Conservation (phyloP, 371 early-diverging fungal genomes). For the Gilbertella persicaria region DNA sequence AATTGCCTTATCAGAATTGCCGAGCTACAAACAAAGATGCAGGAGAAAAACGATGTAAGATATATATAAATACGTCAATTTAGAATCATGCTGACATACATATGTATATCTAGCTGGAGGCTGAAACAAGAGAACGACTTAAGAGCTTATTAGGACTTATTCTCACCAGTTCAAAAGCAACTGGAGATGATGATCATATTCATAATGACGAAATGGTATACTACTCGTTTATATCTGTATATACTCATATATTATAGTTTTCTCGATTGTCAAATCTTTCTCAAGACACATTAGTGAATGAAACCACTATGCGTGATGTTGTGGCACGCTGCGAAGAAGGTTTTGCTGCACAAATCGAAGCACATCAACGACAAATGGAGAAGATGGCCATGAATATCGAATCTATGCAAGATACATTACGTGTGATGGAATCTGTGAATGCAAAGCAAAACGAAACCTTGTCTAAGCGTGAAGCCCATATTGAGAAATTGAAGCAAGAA, state of each 20-base stretch:
- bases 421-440: conserved; percentile 7
- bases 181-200: neutral
- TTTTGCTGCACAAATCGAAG: conserved; percentile 19
- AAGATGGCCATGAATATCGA: neutral
- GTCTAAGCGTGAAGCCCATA: conserved; percentile 16
- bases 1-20: conserved; percentile 79
- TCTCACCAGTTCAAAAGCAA: conserved; percentile 37
- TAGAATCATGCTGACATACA: neutral
- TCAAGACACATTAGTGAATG: conserved; percentile 9
- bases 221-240: too few relatives aligned
- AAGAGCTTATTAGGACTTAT: conserved; percentile 35
- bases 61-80: neutral
- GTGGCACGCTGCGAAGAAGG: conserved; percentile 41
- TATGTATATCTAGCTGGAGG: conserved; percentile 29
- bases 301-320: conserved; percentile 33
- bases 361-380: conserved; percentile 18
- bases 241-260: conserved; percentile 1
- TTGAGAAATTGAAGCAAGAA: conserved; percentile 18
- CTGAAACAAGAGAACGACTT: conserved; percentile 37
- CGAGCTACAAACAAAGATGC: conserved; percentile 76
- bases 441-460: conserved; percentile 13
- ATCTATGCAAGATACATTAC: conserved; percentile 7
- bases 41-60: conserved; percentile 54
- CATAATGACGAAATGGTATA: neutral
- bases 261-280: conserved; percentile 8